Evolutionary conservation across 257 asterid species (phyloP).

Genomic region (Solanum lignicaule): DNA sequence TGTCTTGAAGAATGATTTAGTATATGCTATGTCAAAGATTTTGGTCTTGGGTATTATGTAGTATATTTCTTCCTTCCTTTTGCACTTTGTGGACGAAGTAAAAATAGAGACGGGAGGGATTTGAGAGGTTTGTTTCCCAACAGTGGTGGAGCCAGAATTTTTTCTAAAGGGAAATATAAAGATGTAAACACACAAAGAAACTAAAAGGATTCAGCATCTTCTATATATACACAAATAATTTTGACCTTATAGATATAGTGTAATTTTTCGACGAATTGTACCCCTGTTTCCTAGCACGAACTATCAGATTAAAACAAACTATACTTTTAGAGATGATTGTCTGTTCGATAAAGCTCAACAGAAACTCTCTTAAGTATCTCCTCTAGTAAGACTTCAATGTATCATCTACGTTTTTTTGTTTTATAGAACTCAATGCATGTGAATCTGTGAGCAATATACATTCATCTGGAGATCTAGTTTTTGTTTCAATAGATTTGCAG

Average conservation of each 20-base stretch:
- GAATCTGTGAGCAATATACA: not conserved
- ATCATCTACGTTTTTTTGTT: not conserved
- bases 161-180: too few relatives aligned
- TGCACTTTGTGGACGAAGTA: not conserved
- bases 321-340: not conserved
- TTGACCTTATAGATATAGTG: not conserved
- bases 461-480: not conserved
- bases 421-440: not conserved
- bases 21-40: not conserved
- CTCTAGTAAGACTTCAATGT: not conserved
- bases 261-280: not conserved
- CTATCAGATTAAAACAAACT: not conserved
- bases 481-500: not conserved
- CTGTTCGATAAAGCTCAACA: not conserved
- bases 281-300: not conserved
- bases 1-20: not conserved
- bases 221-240: not conserved
- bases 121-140: not conserved
- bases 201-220: not conserved
- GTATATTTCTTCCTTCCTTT: not conserved
- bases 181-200: not conserved
- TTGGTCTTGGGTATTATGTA: not conserved
- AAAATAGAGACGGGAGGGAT: not conserved
- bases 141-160: not conserved
- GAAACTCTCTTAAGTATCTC: not conserved